Percentiles rank a stretch among this genome's conserved stretches.
These are phyloP conservation scores for Stagonosporopsis chrysanthemi DNA, from an alignment of 2,329 filamentous ascomycete genomes.

Conservation along the genomic window DNA sequence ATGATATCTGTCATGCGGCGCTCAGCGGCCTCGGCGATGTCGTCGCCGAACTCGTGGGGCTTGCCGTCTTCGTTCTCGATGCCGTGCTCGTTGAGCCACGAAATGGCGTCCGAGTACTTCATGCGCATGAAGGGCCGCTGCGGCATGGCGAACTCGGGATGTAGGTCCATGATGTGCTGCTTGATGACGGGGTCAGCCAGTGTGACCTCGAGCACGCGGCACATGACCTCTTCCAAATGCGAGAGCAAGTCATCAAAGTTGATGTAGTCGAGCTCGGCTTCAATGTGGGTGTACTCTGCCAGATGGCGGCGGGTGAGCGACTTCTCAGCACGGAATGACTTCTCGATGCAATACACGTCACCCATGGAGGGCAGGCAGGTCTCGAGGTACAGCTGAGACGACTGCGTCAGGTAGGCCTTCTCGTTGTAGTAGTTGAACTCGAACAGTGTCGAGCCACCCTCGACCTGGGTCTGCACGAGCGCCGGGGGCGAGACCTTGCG, in stretches of 20 bases:
- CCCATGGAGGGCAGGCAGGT: conserved; percentile 89
- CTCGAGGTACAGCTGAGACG: conserved; percentile 96
- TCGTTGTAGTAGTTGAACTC: conserved; percentile 88
- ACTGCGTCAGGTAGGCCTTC: conserved; percentile 92
- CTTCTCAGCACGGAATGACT: conserved; percentile 98
- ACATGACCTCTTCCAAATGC: conserved; percentile 88
- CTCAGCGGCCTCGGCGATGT: conserved; percentile 97
- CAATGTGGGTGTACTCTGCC: conserved; percentile 95
- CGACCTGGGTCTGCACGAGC: conserved; percentile 93
- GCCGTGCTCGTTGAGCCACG: conserved; percentile 89
- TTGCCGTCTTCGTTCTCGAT: conserved; percentile 94
- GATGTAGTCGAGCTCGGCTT: conserved; percentile 96
- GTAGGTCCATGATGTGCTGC: conserved; percentile 80
- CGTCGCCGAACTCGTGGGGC: conserved; percentile 90
- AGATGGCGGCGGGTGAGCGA: conserved; percentile 92
- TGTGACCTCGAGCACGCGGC: conserved; percentile 80
- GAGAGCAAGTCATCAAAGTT: conserved; percentile 85
- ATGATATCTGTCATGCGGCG: conserved; percentile 96
- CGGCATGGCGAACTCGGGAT: conserved; percentile 87
- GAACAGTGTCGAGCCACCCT: conserved; percentile 92
- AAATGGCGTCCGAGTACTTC: conserved; percentile 91
- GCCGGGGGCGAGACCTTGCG: conserved; percentile 88
- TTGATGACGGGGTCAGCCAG: conserved; percentile 77
- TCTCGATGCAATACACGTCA: conserved; percentile 97
- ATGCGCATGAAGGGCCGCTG: conserved; percentile 90